Conservation (phyloP, 1,139 yeast genomes). For the Yamadazyma buinensis region DNA sequence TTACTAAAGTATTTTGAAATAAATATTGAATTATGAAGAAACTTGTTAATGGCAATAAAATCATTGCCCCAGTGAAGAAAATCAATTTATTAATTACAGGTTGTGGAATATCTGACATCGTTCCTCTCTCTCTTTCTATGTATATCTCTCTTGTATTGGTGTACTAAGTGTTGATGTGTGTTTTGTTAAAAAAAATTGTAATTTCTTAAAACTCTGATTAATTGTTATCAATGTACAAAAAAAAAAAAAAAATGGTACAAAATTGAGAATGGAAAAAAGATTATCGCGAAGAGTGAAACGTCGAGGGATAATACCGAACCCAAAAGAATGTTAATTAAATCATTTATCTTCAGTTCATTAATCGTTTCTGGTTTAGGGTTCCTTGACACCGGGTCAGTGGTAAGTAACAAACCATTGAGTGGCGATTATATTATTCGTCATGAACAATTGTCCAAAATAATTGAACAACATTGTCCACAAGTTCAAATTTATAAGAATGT, state of each 20-base stretch:
- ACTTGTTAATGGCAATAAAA: constrained; percentile 66
- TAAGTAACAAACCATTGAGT: constrained; percentile 7
- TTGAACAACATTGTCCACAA: constrained; percentile 4
- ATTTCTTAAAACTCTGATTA: too few species aligned
- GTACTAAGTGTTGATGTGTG: too few species aligned
- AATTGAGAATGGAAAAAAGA: too few species aligned
- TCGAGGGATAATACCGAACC: constrained; percentile 1
- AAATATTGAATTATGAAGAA: constrained; percentile 65
- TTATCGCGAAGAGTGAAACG: too few species aligned
- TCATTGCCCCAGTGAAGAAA: constrained; percentile 88
- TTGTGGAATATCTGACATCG: constrained; percentile 15
- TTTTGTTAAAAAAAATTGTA: too few species aligned
- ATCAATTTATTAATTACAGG: constrained; percentile 69
- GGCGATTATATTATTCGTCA: constrained; percentile 9
- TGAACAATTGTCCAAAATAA: constrained; percentile 4
- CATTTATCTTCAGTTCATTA: background rate
- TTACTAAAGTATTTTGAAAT: constrained; percentile 60
- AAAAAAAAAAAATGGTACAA: too few species aligned
- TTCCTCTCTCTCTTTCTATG: constrained; percentile 1
- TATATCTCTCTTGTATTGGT: too few species aligned
- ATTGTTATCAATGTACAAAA: too few species aligned
- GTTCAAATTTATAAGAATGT: constrained; percentile 6
- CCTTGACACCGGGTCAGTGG: constrained; percentile 12
- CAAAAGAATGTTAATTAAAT: background rate
- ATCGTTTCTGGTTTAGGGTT: constrained; percentile 6